Conservation (phyloP, 208 protist species). For the Angomonas deanei region DNA sequence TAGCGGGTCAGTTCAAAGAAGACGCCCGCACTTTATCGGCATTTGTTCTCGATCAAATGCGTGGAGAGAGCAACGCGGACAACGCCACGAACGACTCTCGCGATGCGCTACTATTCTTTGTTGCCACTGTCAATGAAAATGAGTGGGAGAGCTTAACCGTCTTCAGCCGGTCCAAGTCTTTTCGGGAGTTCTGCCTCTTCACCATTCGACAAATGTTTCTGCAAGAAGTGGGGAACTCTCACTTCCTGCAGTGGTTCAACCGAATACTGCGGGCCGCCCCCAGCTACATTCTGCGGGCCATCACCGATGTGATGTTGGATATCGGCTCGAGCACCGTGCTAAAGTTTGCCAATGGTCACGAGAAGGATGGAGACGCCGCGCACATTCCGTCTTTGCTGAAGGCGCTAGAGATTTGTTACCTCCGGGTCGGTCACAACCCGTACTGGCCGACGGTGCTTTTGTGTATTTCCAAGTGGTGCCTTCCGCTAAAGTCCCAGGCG, state of each 20-base stretch:
- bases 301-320: constrained; percentile 50
- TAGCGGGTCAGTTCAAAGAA: not conserved
- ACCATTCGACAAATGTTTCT: not conserved
- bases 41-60: not conserved
- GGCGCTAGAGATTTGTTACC: constrained; percentile 27
- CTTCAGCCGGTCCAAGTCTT: constrained; percentile 35
- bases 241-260: constrained; percentile 24
- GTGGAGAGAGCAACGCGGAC: not conserved
- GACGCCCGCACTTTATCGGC: not conserved
- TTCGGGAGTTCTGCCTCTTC: not conserved
- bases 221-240: not conserved
- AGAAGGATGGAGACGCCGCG: constrained; percentile 4
- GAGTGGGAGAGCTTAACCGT: constrained; percentile 53
- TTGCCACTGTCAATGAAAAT: constrained; percentile 35
- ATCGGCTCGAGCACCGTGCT: constrained; percentile 2
- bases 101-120: not conserved
- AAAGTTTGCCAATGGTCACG: not conserved
- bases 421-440: constrained; percentile 39
- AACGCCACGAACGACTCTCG: not conserved
- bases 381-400: constrained; percentile 13
- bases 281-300: constrained; percentile 48
- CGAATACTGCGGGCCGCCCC: constrained; percentile 34
- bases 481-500: no score
- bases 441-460: constrained; percentile 69
- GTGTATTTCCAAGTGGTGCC: no score